Evolutionary conservation across 1,284 basidiomycete species (phyloP).

Genomic region (Trametes versicolor): DNA sequence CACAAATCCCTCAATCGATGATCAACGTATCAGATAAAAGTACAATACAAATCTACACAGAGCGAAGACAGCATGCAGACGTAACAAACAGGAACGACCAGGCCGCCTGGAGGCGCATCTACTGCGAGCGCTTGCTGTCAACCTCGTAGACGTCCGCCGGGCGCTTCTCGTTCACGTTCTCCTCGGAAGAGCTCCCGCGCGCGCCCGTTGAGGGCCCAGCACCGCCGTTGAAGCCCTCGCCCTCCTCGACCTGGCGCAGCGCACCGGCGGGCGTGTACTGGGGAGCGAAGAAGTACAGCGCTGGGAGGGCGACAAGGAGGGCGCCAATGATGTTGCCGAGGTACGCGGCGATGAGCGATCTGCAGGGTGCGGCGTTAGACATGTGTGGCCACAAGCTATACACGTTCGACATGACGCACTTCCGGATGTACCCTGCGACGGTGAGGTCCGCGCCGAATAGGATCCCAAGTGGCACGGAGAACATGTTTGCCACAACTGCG

Average conservation of each 20-base stretch:
- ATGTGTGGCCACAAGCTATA: not conserved
- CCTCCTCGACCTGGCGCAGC: slow-evolving; percentile 46
- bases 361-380: slow-evolving; percentile 37
- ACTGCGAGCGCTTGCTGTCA: slow-evolving; percentile 24
- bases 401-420: slow-evolving; percentile 51
- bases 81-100: not conserved
- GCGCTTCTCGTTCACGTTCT: slow-evolving; percentile 19
- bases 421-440: slow-evolving; percentile 69
- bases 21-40: not conserved
- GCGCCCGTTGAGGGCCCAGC: not conserved
- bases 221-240: slow-evolving; percentile 43
- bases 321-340: slow-evolving; percentile 78
- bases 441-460: slow-evolving; percentile 73
- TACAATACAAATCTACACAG: slow-evolving; percentile 2
- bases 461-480: slow-evolving; percentile 76
- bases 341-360: slow-evolving; percentile 73
- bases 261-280: slow-evolving; percentile 53
- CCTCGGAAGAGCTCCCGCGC: slow-evolving; percentile 15
- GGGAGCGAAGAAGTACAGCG: slow-evolving; percentile 66
- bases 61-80: slow-evolving; percentile 9
- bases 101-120: not conserved
- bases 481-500: slow-evolving; percentile 78
- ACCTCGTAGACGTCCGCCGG: slow-evolving; percentile 25
- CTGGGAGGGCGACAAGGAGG: slow-evolving; percentile 69
- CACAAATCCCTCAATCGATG: not conserved